These are phyloP conservation scores for Glycine soja DNA, from an alignment of 306 rosid genomes.

Conservation along the genomic window DNA sequence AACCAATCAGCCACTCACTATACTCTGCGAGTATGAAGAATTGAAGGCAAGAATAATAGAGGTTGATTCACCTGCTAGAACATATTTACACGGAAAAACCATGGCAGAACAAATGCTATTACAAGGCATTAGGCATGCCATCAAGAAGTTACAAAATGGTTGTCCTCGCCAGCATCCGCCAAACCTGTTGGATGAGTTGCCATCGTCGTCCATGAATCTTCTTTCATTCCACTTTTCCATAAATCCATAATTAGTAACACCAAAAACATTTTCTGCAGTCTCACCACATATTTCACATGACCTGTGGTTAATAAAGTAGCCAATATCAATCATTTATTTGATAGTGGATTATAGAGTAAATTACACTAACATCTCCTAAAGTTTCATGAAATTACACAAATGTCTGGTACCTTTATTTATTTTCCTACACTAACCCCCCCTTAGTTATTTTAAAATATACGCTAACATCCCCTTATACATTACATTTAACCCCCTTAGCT, in stretches of 20 bases:
- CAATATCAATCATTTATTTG: constrained; percentile 33
- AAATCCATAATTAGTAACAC: constrained; percentile 60
- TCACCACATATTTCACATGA: constrained; percentile 88
- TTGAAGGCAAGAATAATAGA: constrained; percentile 35
- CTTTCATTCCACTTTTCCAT: constrained; percentile 96
- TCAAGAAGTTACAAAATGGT: constrained; percentile 95
- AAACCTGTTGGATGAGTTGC: constrained; percentile 50
- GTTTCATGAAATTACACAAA: no score
- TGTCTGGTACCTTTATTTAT: no score
- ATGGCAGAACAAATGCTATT: constrained; percentile 93
- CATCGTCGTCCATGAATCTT: constrained; percentile 39
- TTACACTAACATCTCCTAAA: no score
- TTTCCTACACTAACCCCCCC: no score
- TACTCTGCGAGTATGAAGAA: constrained; percentile 40
- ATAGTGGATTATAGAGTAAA: no score
- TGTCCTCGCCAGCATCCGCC: constrained; percentile 87
- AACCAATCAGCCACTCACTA: constrained; percentile 42
- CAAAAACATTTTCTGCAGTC: constrained; percentile 70
- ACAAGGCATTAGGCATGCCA: constrained; percentile 97
- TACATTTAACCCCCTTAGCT: no score
- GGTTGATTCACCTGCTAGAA: constrained; percentile 61
- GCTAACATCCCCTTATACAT: no score
- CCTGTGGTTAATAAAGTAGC: constrained; percentile 52
- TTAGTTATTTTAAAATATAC: no score
- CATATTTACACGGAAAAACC: constrained; percentile 91